These are phyloP conservation scores for Rubroboletus satanas DNA, from an alignment of 768 basidiomycete genomes.

Conservation along the genomic window DNA sequence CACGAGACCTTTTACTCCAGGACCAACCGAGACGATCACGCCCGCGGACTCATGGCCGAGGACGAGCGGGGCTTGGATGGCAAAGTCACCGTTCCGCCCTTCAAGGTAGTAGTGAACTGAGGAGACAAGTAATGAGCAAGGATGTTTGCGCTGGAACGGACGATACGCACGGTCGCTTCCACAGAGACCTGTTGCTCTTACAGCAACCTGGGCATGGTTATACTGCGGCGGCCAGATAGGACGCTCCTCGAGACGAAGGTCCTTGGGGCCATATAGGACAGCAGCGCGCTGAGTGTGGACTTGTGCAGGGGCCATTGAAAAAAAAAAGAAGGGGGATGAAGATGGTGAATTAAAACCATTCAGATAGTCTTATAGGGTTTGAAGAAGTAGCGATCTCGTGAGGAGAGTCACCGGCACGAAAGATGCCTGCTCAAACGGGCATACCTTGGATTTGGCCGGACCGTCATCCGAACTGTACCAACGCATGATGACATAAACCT, in stretches of 20 bases:
- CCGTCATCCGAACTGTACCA: slow-evolving; percentile 31
- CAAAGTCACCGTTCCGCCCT: slow-evolving; percentile 91
- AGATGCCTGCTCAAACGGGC: slow-evolving; percentile 22
- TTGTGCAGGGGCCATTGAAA: slow-evolving; percentile 43
- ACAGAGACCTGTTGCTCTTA: slow-evolving; percentile 85
- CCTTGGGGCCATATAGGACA: slow-evolving; percentile 79
- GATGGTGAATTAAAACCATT: slow-evolving; percentile 25
- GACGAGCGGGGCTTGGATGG: slow-evolving; percentile 78
- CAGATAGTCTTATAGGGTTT: slow-evolving; percentile 32
- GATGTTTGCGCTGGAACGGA: background rate
- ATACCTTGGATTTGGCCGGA: slow-evolving; percentile 26
- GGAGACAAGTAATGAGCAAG: slow-evolving; percentile 1
- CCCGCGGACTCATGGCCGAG: slow-evolving; percentile 96
- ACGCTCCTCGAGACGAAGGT: slow-evolving; percentile 77
- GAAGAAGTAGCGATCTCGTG: slow-evolving; percentile 34
- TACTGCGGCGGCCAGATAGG: slow-evolving; percentile 65
- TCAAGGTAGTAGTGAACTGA: slow-evolving; percentile 88
- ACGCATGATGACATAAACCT: slow-evolving; percentile 27
- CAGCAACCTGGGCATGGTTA: slow-evolving; percentile 75
- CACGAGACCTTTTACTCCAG: slow-evolving; percentile 56
- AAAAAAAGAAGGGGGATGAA: slow-evolving; percentile 15
- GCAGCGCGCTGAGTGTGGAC: slow-evolving; percentile 62
- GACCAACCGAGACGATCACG: slow-evolving; percentile 76
- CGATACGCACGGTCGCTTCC: slow-evolving; percentile 68
- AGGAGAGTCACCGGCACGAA: slow-evolving; percentile 28